Evolutionary conservation across 306 rosid species (phyloP).

Genomic region (Pyrus communis): DNA sequence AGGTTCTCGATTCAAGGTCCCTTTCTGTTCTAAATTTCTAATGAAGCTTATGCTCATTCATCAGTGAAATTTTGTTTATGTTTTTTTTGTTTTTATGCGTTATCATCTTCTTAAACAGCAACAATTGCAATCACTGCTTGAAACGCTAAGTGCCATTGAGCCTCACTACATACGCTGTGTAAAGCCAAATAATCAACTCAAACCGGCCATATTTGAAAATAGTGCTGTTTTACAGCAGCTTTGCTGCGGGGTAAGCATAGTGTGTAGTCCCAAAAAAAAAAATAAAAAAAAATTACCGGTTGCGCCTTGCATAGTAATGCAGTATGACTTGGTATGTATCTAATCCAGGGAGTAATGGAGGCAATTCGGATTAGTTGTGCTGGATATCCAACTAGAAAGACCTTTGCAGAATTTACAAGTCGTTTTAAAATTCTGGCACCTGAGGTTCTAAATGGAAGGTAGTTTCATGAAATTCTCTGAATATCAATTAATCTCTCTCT

Average conservation of each 20-base stretch:
- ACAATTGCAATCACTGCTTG: constrained; percentile 93
- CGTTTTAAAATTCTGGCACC: constrained; percentile 76
- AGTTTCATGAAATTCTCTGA: constrained; percentile 3
- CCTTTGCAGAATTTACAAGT: constrained; percentile 59
- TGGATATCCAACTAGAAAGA: constrained; percentile 90
- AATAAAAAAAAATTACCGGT: neutral
- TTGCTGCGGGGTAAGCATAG: constrained; percentile 75
- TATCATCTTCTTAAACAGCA: constrained; percentile 34
- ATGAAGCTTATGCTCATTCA: neutral
- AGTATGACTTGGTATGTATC: constrained; percentile 11
- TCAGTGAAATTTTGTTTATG: neutral
- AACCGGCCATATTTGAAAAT: constrained; percentile 83
- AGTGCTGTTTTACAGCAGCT: constrained; percentile 75
- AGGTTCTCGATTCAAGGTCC: constrained; percentile 81
- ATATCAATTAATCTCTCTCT: neutral
- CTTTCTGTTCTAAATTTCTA: constrained; percentile 15
- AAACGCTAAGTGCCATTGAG: constrained; percentile 83
- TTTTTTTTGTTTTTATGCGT: constrained; percentile 11
- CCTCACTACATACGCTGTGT: constrained; percentile 94
- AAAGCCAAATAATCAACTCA: constrained; percentile 90
- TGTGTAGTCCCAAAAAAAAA: neutral
- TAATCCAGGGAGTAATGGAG: constrained; percentile 92
- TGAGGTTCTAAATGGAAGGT: constrained; percentile 57
- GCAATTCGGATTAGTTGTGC: constrained; percentile 98
- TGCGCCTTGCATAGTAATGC: neutral